Evolutionary conservation across 495 filamentous ascomycete species (phyloP), one percentile per base, ranked within the genome.

Genomic region (Xylaria curta): DNA sequence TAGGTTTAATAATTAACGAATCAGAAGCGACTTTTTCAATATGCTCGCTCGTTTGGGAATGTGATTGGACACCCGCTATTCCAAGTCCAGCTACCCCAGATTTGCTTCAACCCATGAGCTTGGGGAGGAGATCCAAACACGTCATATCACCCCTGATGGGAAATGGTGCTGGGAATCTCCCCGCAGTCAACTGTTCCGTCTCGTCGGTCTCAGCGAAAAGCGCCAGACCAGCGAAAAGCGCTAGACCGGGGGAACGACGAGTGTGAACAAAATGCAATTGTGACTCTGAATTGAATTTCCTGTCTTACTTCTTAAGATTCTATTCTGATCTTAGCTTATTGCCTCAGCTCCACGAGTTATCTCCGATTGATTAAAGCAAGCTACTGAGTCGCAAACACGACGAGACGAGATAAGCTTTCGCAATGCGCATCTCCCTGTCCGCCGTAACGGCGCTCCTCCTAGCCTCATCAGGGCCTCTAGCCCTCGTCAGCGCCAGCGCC

Each of bases 371-470:
- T 15, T 17, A 8, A 12, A 56, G 53, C 26, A 17, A 1, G n/a
- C 26, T 15, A 17, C 24, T 13, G 12, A 12, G 33, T 38, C 58
- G 33, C 38, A 38, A 38, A 60, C 31, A 19, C 42, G 46, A 19
- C 42, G 46, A 28, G 46, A 53, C 63, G 6, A 44, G 47, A 56
- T 17, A 26, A 12, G 38, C 5, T 13, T n/a, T 31, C 24, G 24
- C 21, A 7, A 71, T 71, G 69, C 69, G 62, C 3, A 31, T 71
- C 28, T 63, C 68, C 3, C 26, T 66, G 26, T 13, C 40, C 7
- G 24, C 49, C 69, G 26, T 31, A 5, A 60, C 59, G 60, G 69
- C 69, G 62, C 28, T 71, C 51, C 51, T 71, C 28, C 15, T 65
- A 53, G 53, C 49, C 51, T 64, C 58, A 19, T 64, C 49, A 13